Percentiles rank a stretch among this genome's conserved stretches.
phyloP scores from a whole-genome alignment of 768 basidiomycete species.

The Austroboletus festivus region DNA sequence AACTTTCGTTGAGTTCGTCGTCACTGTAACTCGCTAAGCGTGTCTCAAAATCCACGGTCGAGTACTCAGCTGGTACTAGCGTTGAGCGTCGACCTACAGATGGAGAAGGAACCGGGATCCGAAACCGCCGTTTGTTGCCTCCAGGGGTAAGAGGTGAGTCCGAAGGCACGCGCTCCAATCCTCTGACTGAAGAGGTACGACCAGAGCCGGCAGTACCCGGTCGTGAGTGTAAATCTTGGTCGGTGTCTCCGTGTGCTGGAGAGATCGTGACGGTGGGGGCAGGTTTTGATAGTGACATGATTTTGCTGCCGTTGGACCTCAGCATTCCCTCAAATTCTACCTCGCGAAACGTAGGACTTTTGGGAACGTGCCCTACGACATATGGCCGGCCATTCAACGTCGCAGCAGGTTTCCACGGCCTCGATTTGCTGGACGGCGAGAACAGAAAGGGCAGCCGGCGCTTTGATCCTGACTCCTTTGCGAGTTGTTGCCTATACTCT shows the following conservation, averaged over 20 bases:
- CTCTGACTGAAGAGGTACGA: constrained; percentile 15
- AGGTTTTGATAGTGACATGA: constrained; percentile 32
- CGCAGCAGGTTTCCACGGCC: constrained; percentile 78
- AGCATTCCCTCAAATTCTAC: constrained; percentile 79
- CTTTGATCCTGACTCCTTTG: constrained; percentile 47
- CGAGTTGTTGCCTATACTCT: constrained; percentile 79
- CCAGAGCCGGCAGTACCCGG: constrained; percentile 23
- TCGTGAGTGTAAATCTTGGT: constrained; percentile 26
- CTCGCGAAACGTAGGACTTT: constrained; percentile 54
- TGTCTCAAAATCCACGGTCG: constrained; percentile 80
- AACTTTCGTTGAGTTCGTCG: constrained; percentile 42
- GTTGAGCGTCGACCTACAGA: constrained; percentile 45
- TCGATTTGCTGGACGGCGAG: constrained; percentile 41
- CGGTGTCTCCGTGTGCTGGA: constrained; percentile 27
- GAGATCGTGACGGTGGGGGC: constrained; percentile 25
- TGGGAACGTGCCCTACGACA: constrained; percentile 55
- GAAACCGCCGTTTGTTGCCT: constrained; percentile 50
- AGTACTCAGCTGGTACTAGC: constrained; percentile 70
- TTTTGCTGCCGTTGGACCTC: constrained; percentile 48
- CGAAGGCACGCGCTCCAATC: constrained; percentile 25
- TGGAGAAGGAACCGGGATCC: constrained; percentile 58
- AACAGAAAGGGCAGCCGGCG: constrained; percentile 72
- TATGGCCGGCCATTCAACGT: constrained; percentile 80
- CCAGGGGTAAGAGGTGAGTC: constrained; percentile 28
- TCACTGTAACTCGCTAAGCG: constrained; percentile 64